Percentiles rank a stretch among this genome's conserved stretches.
phyloP scores from a whole-genome alignment of 1,284 basidiomycete species.

The Malassezia cuniculi region DNA sequence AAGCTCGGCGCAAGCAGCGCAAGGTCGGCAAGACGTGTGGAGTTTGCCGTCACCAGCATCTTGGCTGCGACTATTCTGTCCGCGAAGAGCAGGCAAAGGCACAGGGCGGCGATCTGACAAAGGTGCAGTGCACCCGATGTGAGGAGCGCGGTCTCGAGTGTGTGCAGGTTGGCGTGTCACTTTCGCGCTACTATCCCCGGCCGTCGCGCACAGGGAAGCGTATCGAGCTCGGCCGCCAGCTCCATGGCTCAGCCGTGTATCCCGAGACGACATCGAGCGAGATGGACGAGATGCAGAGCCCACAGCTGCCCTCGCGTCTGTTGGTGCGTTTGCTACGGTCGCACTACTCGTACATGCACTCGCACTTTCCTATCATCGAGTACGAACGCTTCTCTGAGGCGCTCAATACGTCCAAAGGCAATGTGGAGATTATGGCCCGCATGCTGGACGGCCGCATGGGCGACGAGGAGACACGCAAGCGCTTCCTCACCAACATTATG shows the following conservation, averaged over 20 bases:
- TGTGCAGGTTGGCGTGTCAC: constrained; percentile 27
- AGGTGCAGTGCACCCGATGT: constrained; percentile 29
- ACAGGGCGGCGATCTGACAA: constrained; percentile 11
- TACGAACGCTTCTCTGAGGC: constrained; percentile 30
- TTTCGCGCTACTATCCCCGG: constrained; percentile 30
- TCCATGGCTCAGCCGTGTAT: constrained; percentile 26
- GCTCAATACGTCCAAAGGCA: constrained; percentile 35
- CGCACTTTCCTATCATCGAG: constrained; percentile 32
- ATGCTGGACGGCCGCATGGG: constrained; percentile 31
- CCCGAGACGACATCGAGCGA: neutral
- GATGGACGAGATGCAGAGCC: neutral
- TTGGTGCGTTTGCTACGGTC: constrained; percentile 22
- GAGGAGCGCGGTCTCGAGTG: constrained; percentile 27
- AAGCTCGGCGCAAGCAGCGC: too few species aligned
- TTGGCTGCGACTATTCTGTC: constrained; percentile 27
- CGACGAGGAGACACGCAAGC: constrained; percentile 11
- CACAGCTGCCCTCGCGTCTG: neutral
- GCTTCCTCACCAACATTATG: constrained; percentile 9
- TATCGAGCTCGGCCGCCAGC: constrained; percentile 37
- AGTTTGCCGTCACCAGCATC: constrained; percentile 34
- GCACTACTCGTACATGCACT: constrained; percentile 34
- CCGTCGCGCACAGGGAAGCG: constrained; percentile 39
- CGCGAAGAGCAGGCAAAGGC: constrained; percentile 19
- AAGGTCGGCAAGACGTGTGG: constrained; percentile 24
- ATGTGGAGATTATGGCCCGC: constrained; percentile 30